phyloP scores from a whole-genome alignment of 331 rosid genomes.

The Saraca asoca region DNA sequence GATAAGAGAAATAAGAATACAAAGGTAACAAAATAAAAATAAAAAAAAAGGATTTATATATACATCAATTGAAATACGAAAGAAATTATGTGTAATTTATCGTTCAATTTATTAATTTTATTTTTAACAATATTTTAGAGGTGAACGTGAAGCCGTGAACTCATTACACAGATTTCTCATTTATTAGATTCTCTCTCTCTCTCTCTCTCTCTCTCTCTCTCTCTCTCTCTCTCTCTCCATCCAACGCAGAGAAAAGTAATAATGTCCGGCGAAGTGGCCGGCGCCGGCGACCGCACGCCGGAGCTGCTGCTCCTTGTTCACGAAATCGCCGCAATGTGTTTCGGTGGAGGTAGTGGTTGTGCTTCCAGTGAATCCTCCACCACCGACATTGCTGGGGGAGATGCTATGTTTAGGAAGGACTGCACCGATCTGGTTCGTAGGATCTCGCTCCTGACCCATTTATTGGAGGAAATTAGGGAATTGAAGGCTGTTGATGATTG shows the following conservation, averaged over 20 bases:
- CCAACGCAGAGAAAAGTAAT: neutral
- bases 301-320: conserved; percentile 56
- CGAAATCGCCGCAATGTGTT: conserved; percentile 52
- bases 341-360: conserved; percentile 10
- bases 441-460: conserved; percentile 81
- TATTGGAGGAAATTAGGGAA: conserved; percentile 80
- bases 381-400: conserved; percentile 27
- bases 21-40: too few relatives aligned
- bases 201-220: conserved; percentile 2
- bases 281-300: conserved; percentile 50
- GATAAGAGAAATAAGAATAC: too few relatives aligned
- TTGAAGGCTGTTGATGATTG: conserved; percentile 33
- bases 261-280: conserved; percentile 64
- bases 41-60: too few relatives aligned
- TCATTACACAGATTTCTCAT: neutral
- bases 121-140: neutral
- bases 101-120: neutral
- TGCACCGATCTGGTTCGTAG: conserved; percentile 93
- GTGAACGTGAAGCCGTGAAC: conserved; percentile 41
- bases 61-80: too few relatives aligned
- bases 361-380: conserved; percentile 12
- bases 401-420: conserved; percentile 61
- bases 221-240: conserved; percentile 22
- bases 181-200: conserved; percentile 38
- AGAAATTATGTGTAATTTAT: neutral